Evolutionary conservation across 2,329 filamentous ascomycete species (phyloP).

Genomic region (Fusarium nurragi): DNA sequence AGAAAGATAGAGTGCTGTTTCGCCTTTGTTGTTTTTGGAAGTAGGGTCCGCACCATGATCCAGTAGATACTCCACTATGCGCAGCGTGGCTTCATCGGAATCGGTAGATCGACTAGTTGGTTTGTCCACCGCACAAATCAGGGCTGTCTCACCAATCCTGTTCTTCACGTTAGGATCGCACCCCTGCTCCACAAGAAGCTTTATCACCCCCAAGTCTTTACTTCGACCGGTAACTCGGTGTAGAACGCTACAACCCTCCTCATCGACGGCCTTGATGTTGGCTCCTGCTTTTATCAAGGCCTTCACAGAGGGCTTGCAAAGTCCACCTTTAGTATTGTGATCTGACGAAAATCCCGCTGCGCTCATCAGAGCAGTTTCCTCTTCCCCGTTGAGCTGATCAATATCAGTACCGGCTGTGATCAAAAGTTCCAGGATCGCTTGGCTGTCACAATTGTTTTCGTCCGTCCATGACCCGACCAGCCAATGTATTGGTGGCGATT

Average conservation of each 20-base stretch:
- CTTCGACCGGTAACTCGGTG: not conserved
- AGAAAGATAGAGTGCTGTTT: not conserved
- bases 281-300: conserved; percentile 24
- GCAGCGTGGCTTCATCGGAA: not conserved
- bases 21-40: not conserved
- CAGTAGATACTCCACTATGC: conserved; percentile 26
- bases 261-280: not conserved
- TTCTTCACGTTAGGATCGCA: conserved; percentile 13
- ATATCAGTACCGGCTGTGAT: conserved; percentile 25
- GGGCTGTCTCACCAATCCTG: not conserved
- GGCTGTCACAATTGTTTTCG: conserved; percentile 11
- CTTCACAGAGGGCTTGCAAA: not conserved
- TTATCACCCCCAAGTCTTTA: not conserved
- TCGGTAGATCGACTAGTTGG: not conserved
- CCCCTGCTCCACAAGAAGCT: conserved; percentile 27
- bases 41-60: conserved; percentile 26
- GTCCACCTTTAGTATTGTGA: too few relatives aligned
- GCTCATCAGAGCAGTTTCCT: conserved; percentile 8
- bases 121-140: not conserved
- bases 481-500: conserved; percentile 12
- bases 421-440: conserved; percentile 13
- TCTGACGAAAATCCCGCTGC: not conserved
- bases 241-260: not conserved
- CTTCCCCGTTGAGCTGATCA: conserved; percentile 2
- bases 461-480: conserved; percentile 12